Percentiles rank a stretch among this genome's conserved stretches.
Evolutionary conservation across 1,139 yeast genomes (phyloP).

Genomic region (Hyphopichia pseudoburtonii): DNA sequence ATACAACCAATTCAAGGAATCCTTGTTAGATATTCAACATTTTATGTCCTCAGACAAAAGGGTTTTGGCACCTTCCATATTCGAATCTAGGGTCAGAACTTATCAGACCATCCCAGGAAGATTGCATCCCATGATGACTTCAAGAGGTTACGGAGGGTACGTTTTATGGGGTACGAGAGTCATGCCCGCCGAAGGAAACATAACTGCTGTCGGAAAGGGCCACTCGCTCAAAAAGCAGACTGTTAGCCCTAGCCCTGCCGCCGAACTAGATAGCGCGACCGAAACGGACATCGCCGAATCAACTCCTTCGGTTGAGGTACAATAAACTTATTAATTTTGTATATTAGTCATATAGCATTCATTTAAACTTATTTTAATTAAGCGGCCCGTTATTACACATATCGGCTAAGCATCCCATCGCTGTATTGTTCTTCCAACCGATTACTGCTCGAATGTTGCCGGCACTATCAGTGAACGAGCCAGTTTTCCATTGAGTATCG

Average conservation of each 20-base stretch:
- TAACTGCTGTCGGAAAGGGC: slow-evolving; percentile 59
- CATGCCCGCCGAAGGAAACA: slow-evolving; percentile 59
- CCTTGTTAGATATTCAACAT: slow-evolving; percentile 71
- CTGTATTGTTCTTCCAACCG: slow-evolving; percentile 28
- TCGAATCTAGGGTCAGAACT: slow-evolving; percentile 79
- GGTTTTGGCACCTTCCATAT: slow-evolving; percentile 78
- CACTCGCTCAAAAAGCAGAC: neutral
- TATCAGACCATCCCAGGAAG: slow-evolving; percentile 94
- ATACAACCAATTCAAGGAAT: slow-evolving; percentile 79
- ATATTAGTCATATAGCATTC: neutral
- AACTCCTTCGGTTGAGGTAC: neutral
- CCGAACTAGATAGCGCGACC: neutral
- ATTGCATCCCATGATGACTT: slow-evolving; percentile 93
- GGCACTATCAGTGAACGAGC: slow-evolving; percentile 26
- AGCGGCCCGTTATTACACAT: neutral
- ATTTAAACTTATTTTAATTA: no score
- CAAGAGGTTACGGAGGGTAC: slow-evolving; percentile 91
- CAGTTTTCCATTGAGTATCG: slow-evolving; percentile 26
- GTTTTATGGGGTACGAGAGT: slow-evolving; percentile 79
- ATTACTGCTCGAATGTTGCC: slow-evolving; percentile 38
- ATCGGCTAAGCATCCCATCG: neutral
- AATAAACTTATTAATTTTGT: neutral
- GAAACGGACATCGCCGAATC: neutral
- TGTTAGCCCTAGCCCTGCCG: neutral
- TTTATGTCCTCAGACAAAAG: slow-evolving; percentile 62